These are phyloP conservation scores for Nemophila menziesii DNA, from an alignment of 257 asterid species.

Conservation along the genomic window DNA sequence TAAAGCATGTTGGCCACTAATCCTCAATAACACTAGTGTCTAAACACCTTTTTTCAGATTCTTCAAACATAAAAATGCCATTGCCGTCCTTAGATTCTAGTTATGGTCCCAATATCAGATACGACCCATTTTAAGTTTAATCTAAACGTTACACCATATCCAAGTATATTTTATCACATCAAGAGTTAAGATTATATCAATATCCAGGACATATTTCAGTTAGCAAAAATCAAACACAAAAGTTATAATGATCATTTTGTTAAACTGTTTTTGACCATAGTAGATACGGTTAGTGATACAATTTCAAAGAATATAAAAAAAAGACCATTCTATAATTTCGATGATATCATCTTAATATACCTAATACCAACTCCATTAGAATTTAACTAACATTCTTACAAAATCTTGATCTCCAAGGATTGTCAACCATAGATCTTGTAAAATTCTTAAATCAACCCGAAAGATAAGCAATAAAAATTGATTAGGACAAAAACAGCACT, in stretches of 20 bases:
- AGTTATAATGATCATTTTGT: too few species aligned
- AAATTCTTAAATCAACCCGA: too few species aligned
- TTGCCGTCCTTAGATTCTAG: conserved; percentile 6
- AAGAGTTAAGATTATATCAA: too few species aligned
- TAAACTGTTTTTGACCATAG: too few species aligned
- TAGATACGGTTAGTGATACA: too few species aligned
- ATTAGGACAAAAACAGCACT: too few species aligned
- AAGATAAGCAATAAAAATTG: too few species aligned
- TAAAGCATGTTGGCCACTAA: not conserved
- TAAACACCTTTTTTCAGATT: not conserved
- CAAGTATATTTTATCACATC: too few species aligned
- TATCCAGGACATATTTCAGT: too few species aligned
- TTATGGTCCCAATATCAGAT: not conserved
- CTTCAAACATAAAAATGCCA: not conserved
- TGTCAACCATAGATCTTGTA: conserved; percentile 3
- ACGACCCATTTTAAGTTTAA: not conserved
- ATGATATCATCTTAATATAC: conserved; percentile 27
- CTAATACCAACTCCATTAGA: conserved; percentile 54
- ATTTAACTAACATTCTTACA: not conserved
- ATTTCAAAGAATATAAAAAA: too few species aligned
- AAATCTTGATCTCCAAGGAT: not conserved
- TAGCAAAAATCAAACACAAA: too few species aligned
- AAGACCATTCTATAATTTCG: too few species aligned
- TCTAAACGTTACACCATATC: not conserved
- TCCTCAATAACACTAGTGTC: not conserved